phyloP scores from a whole-genome alignment of 2,329 filamentous ascomycete species.

The Apiospora rasikravindrae region DNA sequence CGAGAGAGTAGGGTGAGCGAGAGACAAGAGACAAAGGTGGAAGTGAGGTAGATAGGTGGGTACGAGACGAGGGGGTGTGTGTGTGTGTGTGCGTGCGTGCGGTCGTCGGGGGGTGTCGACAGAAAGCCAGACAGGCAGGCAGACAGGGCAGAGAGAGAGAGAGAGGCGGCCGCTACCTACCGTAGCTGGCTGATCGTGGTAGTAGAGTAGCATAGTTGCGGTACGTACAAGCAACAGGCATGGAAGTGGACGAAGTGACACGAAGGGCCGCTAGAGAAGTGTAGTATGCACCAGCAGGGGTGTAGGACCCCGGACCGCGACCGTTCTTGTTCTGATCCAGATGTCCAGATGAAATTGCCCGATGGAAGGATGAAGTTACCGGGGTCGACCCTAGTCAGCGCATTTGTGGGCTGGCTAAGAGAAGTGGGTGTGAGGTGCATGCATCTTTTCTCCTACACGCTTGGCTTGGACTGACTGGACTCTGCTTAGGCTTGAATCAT shows the following conservation, averaged over 20 bases:
- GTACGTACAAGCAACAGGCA: neutral
- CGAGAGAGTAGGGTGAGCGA: neutral
- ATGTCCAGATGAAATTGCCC: slow-evolving; percentile 51
- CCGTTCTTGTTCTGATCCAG: slow-evolving; percentile 39
- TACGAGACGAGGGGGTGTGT: neutral
- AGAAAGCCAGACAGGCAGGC: neutral
- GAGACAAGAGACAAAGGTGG: slow-evolving; percentile 11
- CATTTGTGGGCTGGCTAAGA: neutral
- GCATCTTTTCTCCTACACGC: slow-evolving; percentile 11
- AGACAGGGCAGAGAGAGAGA: neutral
- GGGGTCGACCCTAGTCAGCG: slow-evolving; percentile 39
- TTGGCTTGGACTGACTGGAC: neutral
- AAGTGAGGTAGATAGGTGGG: neutral
- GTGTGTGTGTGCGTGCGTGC: no score
- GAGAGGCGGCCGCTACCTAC: slow-evolving; percentile 13
- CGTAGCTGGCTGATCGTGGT: slow-evolving; percentile 8
- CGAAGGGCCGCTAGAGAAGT: slow-evolving; percentile 22
- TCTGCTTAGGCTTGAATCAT: slow-evolving; percentile 8
- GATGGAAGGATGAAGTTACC: slow-evolving; percentile 41
- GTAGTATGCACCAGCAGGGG: slow-evolving; percentile 31
- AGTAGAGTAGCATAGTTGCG: no score
- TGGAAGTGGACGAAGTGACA: slow-evolving; percentile 23
- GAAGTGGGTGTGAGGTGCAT: slow-evolving; percentile 13
- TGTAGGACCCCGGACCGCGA: slow-evolving; percentile 39
- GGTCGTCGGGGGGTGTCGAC: neutral